These are phyloP conservation scores for Daldinia sp. DNA, from an alignment of 2,329 filamentous ascomycete genomes.

Conservation along the genomic window DNA sequence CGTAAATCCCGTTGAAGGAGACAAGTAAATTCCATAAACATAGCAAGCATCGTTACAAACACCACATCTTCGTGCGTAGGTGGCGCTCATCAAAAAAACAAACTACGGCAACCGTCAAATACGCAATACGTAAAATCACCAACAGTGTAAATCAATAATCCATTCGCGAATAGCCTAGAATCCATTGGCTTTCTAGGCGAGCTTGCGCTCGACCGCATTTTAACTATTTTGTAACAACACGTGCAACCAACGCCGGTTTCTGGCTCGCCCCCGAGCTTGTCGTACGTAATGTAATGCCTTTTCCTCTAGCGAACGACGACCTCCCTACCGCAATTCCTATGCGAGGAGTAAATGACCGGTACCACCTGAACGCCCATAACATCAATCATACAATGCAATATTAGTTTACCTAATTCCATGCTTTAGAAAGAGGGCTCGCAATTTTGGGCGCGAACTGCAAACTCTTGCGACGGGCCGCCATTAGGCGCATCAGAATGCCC, in stretches of 20 bases:
- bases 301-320: background rate
- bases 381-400: background rate
- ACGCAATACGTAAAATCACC: background rate
- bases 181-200: background rate
- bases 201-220: background rate
- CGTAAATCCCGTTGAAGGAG: too few relatives aligned
- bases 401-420: conserved; percentile 53
- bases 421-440: conserved; percentile 72
- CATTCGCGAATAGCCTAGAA: background rate
- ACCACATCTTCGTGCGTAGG: too few relatives aligned
- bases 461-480: conserved; percentile 79
- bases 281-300: background rate
- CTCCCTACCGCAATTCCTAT: background rate
- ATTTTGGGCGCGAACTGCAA: conserved; percentile 79
- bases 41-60: too few relatives aligned
- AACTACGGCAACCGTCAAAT: background rate
- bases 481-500: conserved; percentile 67
- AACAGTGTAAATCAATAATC: background rate
- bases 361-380: background rate
- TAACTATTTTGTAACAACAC: conserved; percentile 1
- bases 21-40: too few relatives aligned
- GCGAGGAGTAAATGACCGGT: background rate
- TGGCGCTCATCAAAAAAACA: too few relatives aligned
- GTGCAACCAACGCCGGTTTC: background rate
- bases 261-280: background rate